A percentile compares a stretch with the other conserved stretches of the same genome.
phyloP scores from a whole-genome alignment of 768 basidiomycete species.

The Termitomyces heimii region DNA sequence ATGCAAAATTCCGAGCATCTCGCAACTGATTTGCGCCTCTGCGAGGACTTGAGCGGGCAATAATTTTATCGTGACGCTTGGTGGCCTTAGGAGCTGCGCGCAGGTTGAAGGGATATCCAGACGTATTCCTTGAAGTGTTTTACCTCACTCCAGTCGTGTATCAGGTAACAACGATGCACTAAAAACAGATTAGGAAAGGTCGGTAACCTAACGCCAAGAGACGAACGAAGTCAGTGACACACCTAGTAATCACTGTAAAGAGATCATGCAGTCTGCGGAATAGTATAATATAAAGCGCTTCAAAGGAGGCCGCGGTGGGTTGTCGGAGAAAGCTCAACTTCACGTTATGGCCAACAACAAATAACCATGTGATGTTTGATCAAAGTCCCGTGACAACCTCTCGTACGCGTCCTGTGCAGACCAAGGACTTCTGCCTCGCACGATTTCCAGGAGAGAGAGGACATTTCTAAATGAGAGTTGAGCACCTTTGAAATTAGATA shows the following conservation, averaged over 20 bases:
- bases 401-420: background rate
- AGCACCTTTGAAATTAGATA: background rate
- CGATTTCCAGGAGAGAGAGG: background rate
- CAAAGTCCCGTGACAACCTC: background rate
- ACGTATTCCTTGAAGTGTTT: background rate
- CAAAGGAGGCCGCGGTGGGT: background rate
- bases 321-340: slow-evolving; percentile 1
- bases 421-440: background rate
- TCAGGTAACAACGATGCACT: background rate
- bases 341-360: background rate
- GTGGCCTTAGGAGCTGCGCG: background rate
- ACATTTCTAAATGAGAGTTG: background rate
- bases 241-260: background rate
- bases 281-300: background rate
- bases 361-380: slow-evolving; percentile 7
- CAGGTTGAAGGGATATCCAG: background rate
- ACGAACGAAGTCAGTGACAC: background rate
- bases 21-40: background rate
- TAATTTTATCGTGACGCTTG: background rate
- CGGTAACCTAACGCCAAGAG: background rate
- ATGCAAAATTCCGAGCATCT: background rate
- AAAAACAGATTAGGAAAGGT: background rate
- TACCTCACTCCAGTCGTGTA: background rate
- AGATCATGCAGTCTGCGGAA: background rate
- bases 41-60: background rate